A percentile compares a stretch with the other conserved stretches of the same genome.
These are phyloP conservation scores for Cutaneotrichosporon sp. DNA, from an alignment of 1,284 basidiomycete species.

Conservation along the genomic window DNA sequence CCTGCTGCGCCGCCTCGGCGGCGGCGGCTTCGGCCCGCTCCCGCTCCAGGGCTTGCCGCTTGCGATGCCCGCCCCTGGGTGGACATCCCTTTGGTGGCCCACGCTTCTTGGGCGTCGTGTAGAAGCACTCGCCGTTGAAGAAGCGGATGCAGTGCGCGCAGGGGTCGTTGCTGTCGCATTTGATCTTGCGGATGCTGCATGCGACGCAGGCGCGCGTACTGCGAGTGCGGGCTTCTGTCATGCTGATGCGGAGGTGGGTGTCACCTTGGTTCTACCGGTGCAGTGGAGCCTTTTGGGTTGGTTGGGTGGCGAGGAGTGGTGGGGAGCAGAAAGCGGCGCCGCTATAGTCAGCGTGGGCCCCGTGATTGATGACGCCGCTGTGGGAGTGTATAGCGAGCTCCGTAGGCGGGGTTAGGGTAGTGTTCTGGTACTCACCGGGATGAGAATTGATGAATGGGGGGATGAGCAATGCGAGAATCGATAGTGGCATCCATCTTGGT, in stretches of 20 bases:
- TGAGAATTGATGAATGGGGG: neutral
- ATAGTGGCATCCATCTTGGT: neutral
- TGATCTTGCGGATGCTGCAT: conserved; percentile 24
- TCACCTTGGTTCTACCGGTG: conserved; percentile 1
- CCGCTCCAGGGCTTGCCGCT: conserved; percentile 8
- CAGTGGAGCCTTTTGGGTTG: neutral
- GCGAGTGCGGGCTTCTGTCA: conserved; percentile 10
- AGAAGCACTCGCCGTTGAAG: conserved; percentile 24
- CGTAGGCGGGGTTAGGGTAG: neutral
- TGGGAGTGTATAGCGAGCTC: neutral
- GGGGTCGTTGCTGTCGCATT: conserved; percentile 24
- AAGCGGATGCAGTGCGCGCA: conserved; percentile 24
- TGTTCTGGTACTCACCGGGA: neutral
- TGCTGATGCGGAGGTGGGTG: neutral
- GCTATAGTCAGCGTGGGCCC: neutral
- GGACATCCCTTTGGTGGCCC: conserved; percentile 26
- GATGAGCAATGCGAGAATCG: neutral
- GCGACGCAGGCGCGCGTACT: conserved; percentile 24
- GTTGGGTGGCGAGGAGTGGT: neutral
- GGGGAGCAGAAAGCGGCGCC: neutral
- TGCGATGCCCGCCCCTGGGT: conserved; percentile 19
- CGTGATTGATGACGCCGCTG: neutral
- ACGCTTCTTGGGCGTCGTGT: conserved; percentile 22
- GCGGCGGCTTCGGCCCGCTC: conserved; percentile 8
- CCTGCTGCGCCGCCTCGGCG: neutral